Percentiles rank a stretch among this genome's conserved stretches.
phyloP scores from a whole-genome alignment of 2,329 filamentous ascomycete genomes.

The Trichoderma sp. region DNA sequence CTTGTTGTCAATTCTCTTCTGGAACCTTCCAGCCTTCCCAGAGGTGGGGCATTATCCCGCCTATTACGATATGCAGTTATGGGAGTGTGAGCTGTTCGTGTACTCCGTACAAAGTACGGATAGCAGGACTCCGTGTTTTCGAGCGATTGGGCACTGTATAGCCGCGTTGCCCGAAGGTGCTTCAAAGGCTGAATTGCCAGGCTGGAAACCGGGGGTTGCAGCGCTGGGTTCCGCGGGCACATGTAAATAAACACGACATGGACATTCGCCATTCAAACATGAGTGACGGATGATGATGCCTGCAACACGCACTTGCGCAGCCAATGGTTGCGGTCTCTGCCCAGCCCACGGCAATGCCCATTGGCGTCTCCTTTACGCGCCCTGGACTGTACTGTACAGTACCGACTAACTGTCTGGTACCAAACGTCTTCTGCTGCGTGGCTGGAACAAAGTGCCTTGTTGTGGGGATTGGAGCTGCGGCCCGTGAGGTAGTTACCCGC shows the following conservation, averaged over 20 bases:
- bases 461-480: not conserved
- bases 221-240: slow-evolving; percentile 9
- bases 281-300: not conserved
- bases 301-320: not conserved
- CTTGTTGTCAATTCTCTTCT: slow-evolving; percentile 34
- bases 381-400: not conserved
- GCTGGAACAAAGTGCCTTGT: not conserved
- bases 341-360: not conserved
- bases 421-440: not conserved
- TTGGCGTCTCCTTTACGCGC: not conserved
- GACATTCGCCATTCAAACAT: not conserved
- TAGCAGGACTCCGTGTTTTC: not conserved
- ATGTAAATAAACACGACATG: slow-evolving; percentile 11
- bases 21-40: slow-evolving; percentile 32
- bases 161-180: not conserved
- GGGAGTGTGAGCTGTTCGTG: not conserved
- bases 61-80: not conserved
- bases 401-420: not conserved
- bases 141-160: not conserved
- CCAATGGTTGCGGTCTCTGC: not conserved
- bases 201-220: slow-evolving; percentile 8
- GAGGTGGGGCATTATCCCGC: not conserved
- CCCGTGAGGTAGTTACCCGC: not conserved
- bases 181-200: not conserved
- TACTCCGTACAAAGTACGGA: not conserved